These are phyloP conservation scores for Ustulina deusta DNA, from an alignment of 2,329 filamentous ascomycete species.

Conservation along the genomic window DNA sequence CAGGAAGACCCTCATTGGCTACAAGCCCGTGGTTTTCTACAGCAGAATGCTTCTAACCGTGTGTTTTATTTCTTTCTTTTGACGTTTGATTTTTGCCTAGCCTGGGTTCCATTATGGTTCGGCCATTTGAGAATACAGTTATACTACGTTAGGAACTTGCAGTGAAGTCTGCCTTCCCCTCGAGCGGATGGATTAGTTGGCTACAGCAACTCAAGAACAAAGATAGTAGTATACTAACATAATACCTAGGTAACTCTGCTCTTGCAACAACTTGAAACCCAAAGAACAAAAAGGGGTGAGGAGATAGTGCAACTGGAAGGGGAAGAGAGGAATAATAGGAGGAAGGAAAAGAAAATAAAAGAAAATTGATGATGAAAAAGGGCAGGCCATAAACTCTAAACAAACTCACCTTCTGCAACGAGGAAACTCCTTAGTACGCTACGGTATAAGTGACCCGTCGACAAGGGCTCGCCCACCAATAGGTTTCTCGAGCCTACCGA, in stretches of 20 bases:
- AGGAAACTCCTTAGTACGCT: not conserved
- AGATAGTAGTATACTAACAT: not conserved
- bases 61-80: too few relatives aligned
- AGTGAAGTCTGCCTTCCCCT: not conserved
- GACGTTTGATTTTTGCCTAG: not conserved
- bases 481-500: conserved; percentile 5
- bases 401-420: conserved; percentile 10
- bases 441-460: not conserved
- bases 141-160: not conserved
- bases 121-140: conserved; percentile 4
- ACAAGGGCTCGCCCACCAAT: conserved; percentile 24
- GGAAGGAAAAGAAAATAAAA: not conserved
- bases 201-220: not conserved
- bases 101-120: conserved; percentile 4
- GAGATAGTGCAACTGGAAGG: too few relatives aligned
- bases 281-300: not conserved
- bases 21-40: not conserved
- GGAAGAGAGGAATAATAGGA: not conserved
- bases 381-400: conserved; percentile 5
- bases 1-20: conserved; percentile 9
- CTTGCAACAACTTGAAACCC: not conserved
- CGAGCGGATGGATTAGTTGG: not conserved
- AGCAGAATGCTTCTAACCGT: not conserved
- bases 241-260: not conserved
- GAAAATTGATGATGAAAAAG: not conserved